Evolutionary conservation across 2,329 filamentous ascomycete species (phyloP).

Genomic region (Ophiostoma sp.): DNA sequence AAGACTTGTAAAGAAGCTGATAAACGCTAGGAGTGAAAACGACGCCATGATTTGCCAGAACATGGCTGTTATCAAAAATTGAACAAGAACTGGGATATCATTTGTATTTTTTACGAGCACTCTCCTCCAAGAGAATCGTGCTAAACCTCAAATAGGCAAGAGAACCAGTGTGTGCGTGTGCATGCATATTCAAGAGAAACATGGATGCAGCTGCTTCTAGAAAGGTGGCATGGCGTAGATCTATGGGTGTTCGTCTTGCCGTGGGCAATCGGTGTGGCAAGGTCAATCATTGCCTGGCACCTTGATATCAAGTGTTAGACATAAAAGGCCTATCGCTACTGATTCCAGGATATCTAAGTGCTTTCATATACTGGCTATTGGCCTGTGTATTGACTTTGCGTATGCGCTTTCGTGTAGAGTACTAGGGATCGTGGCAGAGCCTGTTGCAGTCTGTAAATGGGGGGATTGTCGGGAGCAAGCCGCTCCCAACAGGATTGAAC

Average conservation of each 20-base stretch:
- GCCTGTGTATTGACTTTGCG: too few relatives aligned
- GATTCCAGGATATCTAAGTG: too few relatives aligned
- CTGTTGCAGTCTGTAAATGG: neutral
- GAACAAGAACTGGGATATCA: too few relatives aligned
- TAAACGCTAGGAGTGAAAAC: neutral
- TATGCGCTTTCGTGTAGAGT: too few relatives aligned
- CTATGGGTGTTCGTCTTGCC: neutral
- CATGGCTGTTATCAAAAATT: neutral
- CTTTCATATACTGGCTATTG: too few relatives aligned
- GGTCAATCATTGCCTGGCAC: too few relatives aligned
- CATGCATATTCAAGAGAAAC: neutral
- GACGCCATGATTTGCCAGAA: neutral
- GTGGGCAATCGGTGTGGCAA: neutral
- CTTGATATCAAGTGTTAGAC: too few relatives aligned
- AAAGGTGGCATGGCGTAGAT: neutral
- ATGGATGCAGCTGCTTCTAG: neutral
- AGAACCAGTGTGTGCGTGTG: neutral
- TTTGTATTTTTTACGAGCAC: neutral
- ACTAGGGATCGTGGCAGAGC: too few relatives aligned
- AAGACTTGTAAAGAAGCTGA: too few relatives aligned
- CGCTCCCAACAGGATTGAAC: neutral
- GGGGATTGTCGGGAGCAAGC: neutral
- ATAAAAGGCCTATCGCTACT: too few relatives aligned
- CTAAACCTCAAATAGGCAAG: constrained; percentile 7
- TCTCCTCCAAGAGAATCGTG: neutral